Base-by-base conservation (phyloP, 2,329 filamentous ascomycete genomes). In the Colletotrichum sp. region DNA sequence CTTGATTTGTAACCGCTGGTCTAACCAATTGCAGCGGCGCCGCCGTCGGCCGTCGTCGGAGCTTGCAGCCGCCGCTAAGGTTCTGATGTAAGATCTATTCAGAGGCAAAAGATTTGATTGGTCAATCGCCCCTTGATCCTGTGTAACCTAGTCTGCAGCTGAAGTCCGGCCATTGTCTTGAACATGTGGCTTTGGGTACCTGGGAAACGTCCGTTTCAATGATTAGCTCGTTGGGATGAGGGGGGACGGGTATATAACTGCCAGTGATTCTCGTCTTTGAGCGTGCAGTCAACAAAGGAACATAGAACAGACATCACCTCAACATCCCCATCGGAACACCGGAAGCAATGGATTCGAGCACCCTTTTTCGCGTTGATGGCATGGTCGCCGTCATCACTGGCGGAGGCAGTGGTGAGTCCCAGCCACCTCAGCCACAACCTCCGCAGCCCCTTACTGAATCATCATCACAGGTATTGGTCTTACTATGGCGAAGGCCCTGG, bases 341-440 rank as follows among this genome's bases (percentile, higher is more conserved):
- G 15, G 12, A 18, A 36, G 18, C 15, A 3, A 75, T 75, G 73
- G 64, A 75, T 18, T 57, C 64, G 5, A 75, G 28, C 22, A 55
- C 63, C 6, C 84, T 92, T 39, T 92, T 92, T 81, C 88, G 86
- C 62, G 89, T 91, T 57, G 85, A 90, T 8, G 90, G 89, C 22
- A 84, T 93, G 12, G 90, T 93, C 6, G 91, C 90, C 4, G 87
- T 93, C 34, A 86, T 93, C 71, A 93, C 92, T 1, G 91, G 92
- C 4, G 92, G 91, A 36, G 91, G 91, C 26, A 89, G 89, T 72
- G 91, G 90, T 92, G 77, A 64, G 84, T 78, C 18, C 16, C 57
- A 36, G 18, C 28, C 18, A n/a, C 28, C 30, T 22, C n/a, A 36
- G 30, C 18, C 12, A 22, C 28, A 15, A n/a, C 18, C 30, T 13